Conservation (phyloP, 1,284 basidiomycete species). For the Boletus sp. region DNA sequence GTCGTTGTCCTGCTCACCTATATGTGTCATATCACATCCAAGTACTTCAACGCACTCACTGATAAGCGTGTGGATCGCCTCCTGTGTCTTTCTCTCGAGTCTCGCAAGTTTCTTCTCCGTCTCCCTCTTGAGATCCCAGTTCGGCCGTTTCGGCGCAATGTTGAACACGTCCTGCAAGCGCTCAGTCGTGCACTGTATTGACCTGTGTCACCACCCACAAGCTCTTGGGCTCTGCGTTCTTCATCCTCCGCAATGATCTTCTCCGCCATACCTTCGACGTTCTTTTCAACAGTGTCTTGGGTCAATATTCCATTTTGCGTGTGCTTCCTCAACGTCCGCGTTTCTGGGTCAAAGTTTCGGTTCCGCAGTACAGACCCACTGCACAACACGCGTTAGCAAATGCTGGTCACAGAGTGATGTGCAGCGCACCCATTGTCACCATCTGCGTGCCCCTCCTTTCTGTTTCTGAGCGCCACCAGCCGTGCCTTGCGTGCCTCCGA, state of each 20-base stretch:
- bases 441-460: constrained; percentile 63
- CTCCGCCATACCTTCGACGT: constrained; percentile 82
- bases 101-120: constrained; percentile 87
- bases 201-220: constrained; percentile 54
- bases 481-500: constrained; percentile 86
- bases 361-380: constrained; percentile 64
- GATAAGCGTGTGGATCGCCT: constrained; percentile 90
- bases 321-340: constrained; percentile 72
- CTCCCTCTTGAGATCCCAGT: constrained; percentile 97
- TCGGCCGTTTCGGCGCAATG: constrained; percentile 93
- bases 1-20: constrained; percentile 58
- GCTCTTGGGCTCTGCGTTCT: constrained; percentile 77
- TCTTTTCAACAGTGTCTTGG: constrained; percentile 86
- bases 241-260: constrained; percentile 85
- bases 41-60: constrained; percentile 52
- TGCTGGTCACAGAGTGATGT: background rate
- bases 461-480: constrained; percentile 75
- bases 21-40: constrained; percentile 9
- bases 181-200: constrained; percentile 9
- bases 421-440: constrained; percentile 33
- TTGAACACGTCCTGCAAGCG: constrained; percentile 83
- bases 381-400: constrained; percentile 1
- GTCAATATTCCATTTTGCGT: constrained; percentile 51
- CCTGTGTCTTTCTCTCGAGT: constrained; percentile 88
- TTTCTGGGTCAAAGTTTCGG: constrained; percentile 85